These are phyloP conservation scores for Fusarium equiseti DNA, from an alignment of 2,329 filamentous ascomycete genomes.

Conservation along the genomic window DNA sequence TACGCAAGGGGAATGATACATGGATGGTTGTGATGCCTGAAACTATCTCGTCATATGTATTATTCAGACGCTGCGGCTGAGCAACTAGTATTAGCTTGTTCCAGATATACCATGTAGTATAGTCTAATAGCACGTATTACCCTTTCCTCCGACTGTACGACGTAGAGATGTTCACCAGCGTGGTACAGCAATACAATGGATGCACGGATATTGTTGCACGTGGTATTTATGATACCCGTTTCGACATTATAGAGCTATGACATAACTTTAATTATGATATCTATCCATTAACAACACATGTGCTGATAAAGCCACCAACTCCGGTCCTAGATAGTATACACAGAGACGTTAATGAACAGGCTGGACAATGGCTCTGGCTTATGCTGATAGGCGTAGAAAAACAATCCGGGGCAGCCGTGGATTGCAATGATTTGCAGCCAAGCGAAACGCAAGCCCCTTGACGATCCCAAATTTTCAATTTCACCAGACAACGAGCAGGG, in stretches of 20 bases:
- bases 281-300: background rate
- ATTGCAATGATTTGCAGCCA: constrained; percentile 41
- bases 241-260: background rate
- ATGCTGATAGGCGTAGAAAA: constrained; percentile 16
- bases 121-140: background rate
- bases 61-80: background rate
- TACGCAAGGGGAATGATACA: background rate
- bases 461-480: constrained; percentile 17
- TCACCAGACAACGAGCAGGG: constrained; percentile 5
- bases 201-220: background rate
- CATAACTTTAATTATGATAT: background rate
- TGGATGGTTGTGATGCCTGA: background rate
- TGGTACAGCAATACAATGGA: background rate
- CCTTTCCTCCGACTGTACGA: background rate
- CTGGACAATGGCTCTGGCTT: constrained; percentile 19
- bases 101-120: background rate
- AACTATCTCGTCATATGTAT: background rate
- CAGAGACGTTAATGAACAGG: constrained; percentile 1
- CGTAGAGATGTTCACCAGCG: constrained; percentile 2
- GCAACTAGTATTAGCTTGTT: background rate
- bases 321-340: background rate
- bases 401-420: constrained; percentile 33
- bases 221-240: background rate
- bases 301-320: background rate
- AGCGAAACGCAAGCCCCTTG: constrained; percentile 35